Conservation (phyloP, 1,284 basidiomycete species). For the Trametes polyzona region DNA sequence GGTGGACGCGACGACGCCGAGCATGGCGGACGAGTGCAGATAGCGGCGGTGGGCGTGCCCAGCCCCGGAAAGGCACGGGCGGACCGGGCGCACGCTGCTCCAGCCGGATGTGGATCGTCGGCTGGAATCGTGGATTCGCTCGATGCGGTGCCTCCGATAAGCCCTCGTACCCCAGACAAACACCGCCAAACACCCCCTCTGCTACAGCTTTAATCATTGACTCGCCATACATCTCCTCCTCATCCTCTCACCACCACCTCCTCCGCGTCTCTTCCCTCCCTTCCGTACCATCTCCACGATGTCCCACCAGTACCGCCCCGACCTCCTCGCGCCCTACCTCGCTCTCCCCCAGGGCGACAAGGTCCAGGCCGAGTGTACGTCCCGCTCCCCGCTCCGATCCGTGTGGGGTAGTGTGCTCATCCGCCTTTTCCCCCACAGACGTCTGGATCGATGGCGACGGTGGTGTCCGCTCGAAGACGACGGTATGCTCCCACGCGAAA, state of each 20-base stretch:
- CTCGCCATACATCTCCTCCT: slow-evolving; percentile 9
- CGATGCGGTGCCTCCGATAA: slow-evolving; percentile 23
- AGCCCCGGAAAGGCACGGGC: background rate
- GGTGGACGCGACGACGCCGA: background rate
- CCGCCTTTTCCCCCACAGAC: slow-evolving; percentile 56
- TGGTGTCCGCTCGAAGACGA: slow-evolving; percentile 94
- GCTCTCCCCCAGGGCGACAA: slow-evolving; percentile 85
- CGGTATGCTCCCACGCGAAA: slow-evolving; percentile 49
- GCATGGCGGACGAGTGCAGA: background rate
- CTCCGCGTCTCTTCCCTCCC: slow-evolving; percentile 24
- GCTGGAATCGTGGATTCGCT: slow-evolving; percentile 5
- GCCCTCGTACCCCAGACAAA: slow-evolving; percentile 22
- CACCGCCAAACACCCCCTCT: slow-evolving; percentile 19
- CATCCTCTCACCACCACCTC: slow-evolving; percentile 24
- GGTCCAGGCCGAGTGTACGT: slow-evolving; percentile 91
- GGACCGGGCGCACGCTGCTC: slow-evolving; percentile 4
- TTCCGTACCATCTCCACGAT: slow-evolving; percentile 30
- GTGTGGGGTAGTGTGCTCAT: slow-evolving; percentile 26
- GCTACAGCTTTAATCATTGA: slow-evolving; percentile 18
- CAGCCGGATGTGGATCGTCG: slow-evolving; percentile 1
- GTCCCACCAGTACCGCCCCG: slow-evolving; percentile 63
- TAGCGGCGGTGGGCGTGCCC: background rate
- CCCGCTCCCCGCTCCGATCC: slow-evolving; percentile 5
- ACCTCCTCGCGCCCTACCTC: slow-evolving; percentile 87
- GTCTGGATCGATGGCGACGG: slow-evolving; percentile 95